Base-by-base conservation (phyloP, 441 rosid species). In the Erysimum cheiri region DNA sequence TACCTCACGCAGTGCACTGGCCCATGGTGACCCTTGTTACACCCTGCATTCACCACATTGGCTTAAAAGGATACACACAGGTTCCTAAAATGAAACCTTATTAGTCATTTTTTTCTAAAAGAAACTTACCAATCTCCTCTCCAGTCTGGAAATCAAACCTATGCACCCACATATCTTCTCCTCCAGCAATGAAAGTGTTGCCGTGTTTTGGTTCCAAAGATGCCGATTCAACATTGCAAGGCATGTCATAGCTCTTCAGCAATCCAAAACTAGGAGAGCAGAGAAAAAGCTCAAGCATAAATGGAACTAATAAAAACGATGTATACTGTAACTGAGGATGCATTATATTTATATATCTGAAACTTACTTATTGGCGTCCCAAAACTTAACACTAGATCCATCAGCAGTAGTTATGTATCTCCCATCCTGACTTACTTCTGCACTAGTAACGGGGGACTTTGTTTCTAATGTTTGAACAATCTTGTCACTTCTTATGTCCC, bases 11-110 rank as follows among this genome's bases (percentile, higher is more conserved):
- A 96, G 65, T 96, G 98, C 43, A 96, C 91, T 52, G 97, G 96
- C 73, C 99, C 99, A 40, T 92, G 99, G 80, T 96, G 99, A 69
- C 99, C 99, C 82, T 95, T 95, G 81, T 95, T 92, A 86, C 98
- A 96, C 55, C 88, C 98, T 95, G 67, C 78, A 80, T 14, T 44
- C 52, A 54, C 75, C 54, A 8, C 50, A 67, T 60, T 74, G 31
- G 29, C 36, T 53, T 67, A 35, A 6, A 35, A 28, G 43, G 11
- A 32, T 64, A 32, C 28, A 52, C 29, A 56, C 22, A 49, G 17
- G 35, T 67, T 58, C 61, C 61, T 11, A 31, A 41, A 14, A 35
- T 33, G 5, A 55, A 26, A 36, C 31, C 52, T 32, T 3, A 57
- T 15, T 5, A 32, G 19, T 49, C 4, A 49, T 13, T 39, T 22